Conservation (phyloP, 2,329 filamentous ascomycete genomes). For the Helotiales sp. region DNA sequence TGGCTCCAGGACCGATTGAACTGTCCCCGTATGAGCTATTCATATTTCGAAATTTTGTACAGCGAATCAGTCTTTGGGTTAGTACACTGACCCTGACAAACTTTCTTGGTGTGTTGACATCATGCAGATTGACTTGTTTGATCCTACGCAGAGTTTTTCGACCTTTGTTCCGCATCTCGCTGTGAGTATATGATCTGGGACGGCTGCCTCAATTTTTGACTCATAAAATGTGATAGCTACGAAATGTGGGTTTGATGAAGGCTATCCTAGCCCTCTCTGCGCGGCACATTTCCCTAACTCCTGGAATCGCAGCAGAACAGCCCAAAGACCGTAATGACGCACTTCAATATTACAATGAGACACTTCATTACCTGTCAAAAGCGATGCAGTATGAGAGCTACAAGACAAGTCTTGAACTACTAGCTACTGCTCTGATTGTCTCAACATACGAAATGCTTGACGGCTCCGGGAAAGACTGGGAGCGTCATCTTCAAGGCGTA, state of each 20-base stretch:
- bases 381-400: conserved; percentile 64
- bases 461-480: conserved; percentile 59
- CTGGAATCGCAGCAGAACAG: conserved; percentile 29
- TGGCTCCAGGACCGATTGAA: conserved; percentile 29
- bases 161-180: conserved; percentile 45
- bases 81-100: not conserved
- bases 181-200: too few species aligned
- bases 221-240: conserved; percentile 46
- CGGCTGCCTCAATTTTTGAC: too few species aligned
- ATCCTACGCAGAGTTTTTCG: conserved; percentile 44
- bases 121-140: conserved; percentile 43
- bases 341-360: conserved; percentile 65
- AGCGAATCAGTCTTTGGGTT: conserved; percentile 37
- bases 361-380: conserved; percentile 63
- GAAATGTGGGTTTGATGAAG: conserved; percentile 61
- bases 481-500: conserved; percentile 66
- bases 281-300: conserved; percentile 52
- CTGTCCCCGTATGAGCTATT: conserved; percentile 33
- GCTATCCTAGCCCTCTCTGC: conserved; percentile 61
- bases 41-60: conserved; percentile 37
- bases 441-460: conserved; percentile 72
- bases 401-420: conserved; percentile 60
- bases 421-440: conserved; percentile 63
- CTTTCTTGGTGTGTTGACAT: not conserved
- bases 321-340: conserved; percentile 46